phyloP scores from a whole-genome alignment of 202 grass and related monocot genomes.

The Cymbopogon flexuosus region DNA sequence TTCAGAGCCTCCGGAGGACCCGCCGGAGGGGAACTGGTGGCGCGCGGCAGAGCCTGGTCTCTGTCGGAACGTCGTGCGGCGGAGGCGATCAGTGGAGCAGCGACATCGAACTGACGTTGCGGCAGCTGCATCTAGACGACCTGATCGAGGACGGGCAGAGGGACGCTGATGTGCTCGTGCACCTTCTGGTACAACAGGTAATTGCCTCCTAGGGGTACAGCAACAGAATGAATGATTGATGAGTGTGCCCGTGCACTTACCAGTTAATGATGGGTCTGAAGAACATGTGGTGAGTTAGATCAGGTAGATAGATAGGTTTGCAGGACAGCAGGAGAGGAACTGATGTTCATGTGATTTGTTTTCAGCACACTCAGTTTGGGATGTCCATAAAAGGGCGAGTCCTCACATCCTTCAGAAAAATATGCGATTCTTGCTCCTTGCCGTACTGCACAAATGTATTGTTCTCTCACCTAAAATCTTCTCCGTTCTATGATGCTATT shows the following conservation, averaged over 20 bases:
- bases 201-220: neutral
- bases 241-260: neutral
- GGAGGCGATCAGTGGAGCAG: conserved; percentile 54
- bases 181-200: conserved; percentile 65
- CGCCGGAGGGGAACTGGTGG: conserved; percentile 15
- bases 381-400: conserved; percentile 82
- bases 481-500: neutral
- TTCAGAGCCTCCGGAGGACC: conserved; percentile 29
- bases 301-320: neutral
- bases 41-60: conserved; percentile 43
- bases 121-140: conserved; percentile 53
- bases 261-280: neutral
- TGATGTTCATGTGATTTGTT: neutral
- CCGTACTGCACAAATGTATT: conserved; percentile 59
- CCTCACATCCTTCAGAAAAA: conserved; percentile 60
- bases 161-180: conserved; percentile 53
- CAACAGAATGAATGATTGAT: neutral
- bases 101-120: conserved; percentile 59
- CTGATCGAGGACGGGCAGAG: conserved; percentile 46
- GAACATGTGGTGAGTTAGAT: neutral
- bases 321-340: neutral
- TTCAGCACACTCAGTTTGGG: conserved; percentile 76
- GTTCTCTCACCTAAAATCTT: neutral
- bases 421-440: conserved; percentile 59
- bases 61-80: conserved; percentile 35